Evolutionary conservation across 2,329 filamentous ascomycete genomes (phyloP).

Genomic region (Fusarium sambucinum): DNA sequence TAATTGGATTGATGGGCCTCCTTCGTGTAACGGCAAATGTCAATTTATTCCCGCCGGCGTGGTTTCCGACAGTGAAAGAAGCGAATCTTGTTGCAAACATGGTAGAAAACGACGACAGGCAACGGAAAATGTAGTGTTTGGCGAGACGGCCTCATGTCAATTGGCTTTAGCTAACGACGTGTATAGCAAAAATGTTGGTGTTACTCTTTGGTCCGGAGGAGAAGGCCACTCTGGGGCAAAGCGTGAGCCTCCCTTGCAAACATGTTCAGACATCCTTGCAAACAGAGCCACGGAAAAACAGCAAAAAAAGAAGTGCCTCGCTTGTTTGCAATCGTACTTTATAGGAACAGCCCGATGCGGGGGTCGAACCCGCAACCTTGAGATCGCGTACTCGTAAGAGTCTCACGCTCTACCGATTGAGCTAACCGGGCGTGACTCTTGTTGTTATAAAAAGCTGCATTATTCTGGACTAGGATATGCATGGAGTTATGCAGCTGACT

Average conservation of each 20-base stretch:
- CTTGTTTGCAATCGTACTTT: constrained; percentile 32
- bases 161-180: background rate
- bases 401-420: constrained; percentile 73
- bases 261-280: too few relatives aligned
- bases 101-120: background rate
- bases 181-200: background rate
- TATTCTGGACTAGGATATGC: background rate
- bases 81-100: too few relatives aligned
- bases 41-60: background rate
- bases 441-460: constrained; percentile 23
- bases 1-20: background rate
- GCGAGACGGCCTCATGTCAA: background rate
- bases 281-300: background rate
- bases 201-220: fast-evolving
- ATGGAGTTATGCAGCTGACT: background rate
- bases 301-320: constrained; percentile 23
- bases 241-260: background rate
- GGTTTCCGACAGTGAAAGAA: too few relatives aligned
- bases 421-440: constrained; percentile 52
- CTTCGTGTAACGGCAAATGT: background rate
- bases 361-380: constrained; percentile 69
- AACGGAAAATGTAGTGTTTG: background rate
- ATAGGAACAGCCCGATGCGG: constrained; percentile 57
- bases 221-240: background rate
- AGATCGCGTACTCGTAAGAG: constrained; percentile 66